Base-by-base conservation (phyloP, 169 alveolate genomes). In the Cytauxzoon felis region DNA sequence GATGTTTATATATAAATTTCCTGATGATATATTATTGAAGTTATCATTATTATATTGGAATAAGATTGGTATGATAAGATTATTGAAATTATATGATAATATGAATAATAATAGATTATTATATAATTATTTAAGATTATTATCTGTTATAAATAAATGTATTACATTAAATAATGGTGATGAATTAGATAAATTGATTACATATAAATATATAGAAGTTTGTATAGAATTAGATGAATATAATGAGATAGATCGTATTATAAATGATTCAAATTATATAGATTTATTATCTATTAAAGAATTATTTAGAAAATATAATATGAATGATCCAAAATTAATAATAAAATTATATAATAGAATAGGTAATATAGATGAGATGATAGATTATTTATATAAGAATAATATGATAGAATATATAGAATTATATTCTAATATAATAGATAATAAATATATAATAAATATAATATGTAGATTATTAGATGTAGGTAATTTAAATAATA, bases 321-420 rank as follows among this genome's bases (percentile, higher is more conserved):
- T 98, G 69, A 92, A 94, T 13, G 99, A 95, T 72, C 99, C 99
- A 26, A 93, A 98, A 66, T 99, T 99, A 5, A 87, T 98, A 54
- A 96, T 98, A 38, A 95, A 94, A 86, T 95, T 98, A 32, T 98
- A 99, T 83, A 99, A 98, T 83, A 91, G 94, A 68, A 98, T 96
- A 82, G 98, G 96, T 69, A 96, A 85, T 64, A 94, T 96, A 33
- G 98, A 92, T 70, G 99, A 98, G 87, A 92, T 98, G 56, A 93
- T 99, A 0, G 96, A 95, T 78, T 96, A 96, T 85, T 89, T 98
- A 58, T 96, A 93, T 91, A 95, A 95, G 82, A 94, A 94, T 87
- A 93, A 94, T 49, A 86, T 95, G 78, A 89, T 93, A 88, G 95
- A 92, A 87, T 96, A 96, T 90, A 92, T 98, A 56, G 99, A 98